Conservation (phyloP, 345 rosid species). For the Excoecaria cochinchinensis region DNA sequence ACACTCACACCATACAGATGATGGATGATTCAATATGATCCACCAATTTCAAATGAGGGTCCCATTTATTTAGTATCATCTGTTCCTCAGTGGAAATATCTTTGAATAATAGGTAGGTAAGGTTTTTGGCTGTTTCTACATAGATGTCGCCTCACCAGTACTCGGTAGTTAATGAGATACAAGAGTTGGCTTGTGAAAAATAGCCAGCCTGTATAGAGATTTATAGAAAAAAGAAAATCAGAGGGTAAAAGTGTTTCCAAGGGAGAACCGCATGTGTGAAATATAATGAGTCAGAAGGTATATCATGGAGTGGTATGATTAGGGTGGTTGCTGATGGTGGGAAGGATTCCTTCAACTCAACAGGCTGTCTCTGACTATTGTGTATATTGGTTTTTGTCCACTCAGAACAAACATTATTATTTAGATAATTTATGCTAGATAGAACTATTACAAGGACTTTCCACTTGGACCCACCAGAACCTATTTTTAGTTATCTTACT, state of each 20-base stretch:
- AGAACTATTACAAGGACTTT: neutral
- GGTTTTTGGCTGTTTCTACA: constrained; percentile 21
- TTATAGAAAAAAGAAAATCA: too few species aligned
- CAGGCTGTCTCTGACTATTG: constrained; percentile 26
- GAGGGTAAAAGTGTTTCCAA: neutral
- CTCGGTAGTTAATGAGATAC: neutral
- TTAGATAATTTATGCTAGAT: constrained; percentile 10
- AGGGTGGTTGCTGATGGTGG: constrained; percentile 24
- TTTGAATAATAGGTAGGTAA: constrained; percentile 20
- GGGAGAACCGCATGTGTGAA: constrained; percentile 9
- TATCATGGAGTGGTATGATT: constrained; percentile 7
- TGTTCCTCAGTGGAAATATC: neutral
- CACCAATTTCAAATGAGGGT: constrained; percentile 4
- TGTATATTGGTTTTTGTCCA: constrained; percentile 11
- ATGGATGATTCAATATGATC: neutral
- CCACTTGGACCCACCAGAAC: constrained; percentile 22
- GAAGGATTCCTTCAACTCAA: constrained; percentile 28
- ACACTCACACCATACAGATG: neutral
- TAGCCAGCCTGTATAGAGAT: neutral
- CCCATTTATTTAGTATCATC: neutral
- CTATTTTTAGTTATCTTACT: constrained; percentile 16
- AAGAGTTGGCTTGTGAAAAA: neutral
- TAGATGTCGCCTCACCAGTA: constrained; percentile 11
- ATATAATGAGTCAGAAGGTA: neutral
- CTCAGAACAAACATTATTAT: constrained; percentile 9